Percentiles rank a stretch among this genome's conserved stretches.
Evolutionary conservation across 2,329 filamentous ascomycete species (phyloP).

Genomic region (Plectosphaerella sp.): DNA sequence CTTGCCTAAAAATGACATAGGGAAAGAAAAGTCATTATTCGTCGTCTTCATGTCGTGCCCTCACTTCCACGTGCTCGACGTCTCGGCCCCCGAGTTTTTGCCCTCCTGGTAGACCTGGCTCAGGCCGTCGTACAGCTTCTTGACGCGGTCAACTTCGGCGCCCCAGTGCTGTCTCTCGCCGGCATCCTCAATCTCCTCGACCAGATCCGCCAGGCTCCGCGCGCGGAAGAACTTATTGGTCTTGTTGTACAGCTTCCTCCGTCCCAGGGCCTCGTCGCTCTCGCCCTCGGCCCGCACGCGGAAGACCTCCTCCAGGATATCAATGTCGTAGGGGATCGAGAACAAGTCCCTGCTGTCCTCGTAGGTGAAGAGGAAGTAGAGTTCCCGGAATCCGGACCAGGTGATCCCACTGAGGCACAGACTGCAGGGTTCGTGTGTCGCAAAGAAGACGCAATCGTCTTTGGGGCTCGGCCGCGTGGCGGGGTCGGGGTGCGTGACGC

Average conservation of each 20-base stretch:
- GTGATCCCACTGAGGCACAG: slow-evolving; percentile 54
- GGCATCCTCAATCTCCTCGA: slow-evolving; percentile 28
- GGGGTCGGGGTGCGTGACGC: slow-evolving; percentile 25
- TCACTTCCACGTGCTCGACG: slow-evolving; percentile 44
- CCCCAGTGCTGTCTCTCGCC: slow-evolving; percentile 26
- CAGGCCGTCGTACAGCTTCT: slow-evolving; percentile 39
- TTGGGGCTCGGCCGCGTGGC: slow-evolving; percentile 30
- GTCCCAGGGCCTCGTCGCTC: slow-evolving; percentile 28
- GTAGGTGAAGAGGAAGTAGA: slow-evolving; percentile 57
- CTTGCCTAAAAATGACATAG: neutral
- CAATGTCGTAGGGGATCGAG: slow-evolving; percentile 51
- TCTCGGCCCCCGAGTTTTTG: slow-evolving; percentile 36
- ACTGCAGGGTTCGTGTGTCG: slow-evolving; percentile 56
- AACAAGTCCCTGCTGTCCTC: slow-evolving; percentile 54
- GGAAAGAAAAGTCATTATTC: too few relatives aligned
- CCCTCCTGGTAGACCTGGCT: slow-evolving; percentile 45
- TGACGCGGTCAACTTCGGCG: slow-evolving; percentile 41
- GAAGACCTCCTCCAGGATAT: slow-evolving; percentile 53
- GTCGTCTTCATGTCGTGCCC: neutral
- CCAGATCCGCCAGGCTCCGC: slow-evolving; percentile 35
- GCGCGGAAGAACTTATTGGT: slow-evolving; percentile 51
- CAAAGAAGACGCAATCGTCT: slow-evolving; percentile 51
- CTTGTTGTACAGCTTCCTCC: slow-evolving; percentile 47
- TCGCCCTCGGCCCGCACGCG: slow-evolving; percentile 36
- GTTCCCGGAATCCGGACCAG: slow-evolving; percentile 52